Base-by-base conservation (phyloP, 2,329 filamentous ascomycete genomes). In the Colletotrichum sp. region DNA sequence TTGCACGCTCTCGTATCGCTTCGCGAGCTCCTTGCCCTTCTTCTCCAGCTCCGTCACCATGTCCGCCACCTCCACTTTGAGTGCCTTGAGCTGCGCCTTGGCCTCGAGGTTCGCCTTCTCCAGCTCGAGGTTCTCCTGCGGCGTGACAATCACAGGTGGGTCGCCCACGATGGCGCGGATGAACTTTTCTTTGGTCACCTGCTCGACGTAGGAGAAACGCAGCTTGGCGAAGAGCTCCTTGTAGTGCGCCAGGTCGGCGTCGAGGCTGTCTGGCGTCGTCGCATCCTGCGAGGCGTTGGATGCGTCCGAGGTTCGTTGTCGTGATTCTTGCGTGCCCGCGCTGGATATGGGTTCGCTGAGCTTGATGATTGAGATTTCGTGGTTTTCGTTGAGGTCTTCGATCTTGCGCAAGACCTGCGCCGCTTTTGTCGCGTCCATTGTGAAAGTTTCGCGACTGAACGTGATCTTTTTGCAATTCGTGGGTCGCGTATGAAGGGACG, bases 121-220 rank as follows among this genome's bases (percentile, higher is more conserved):
- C 28, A 98, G 86, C 73, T 93, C 92, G 64, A 93, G 87, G 82
- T 98, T 99, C 82, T 99, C 96, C 80, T 93, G 91, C 59, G 93
- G 92, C 55, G 93, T 93, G 74, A 98, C 95, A 62, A 99, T 94
- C 18, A 96, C 89, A 0, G 96, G 97, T 65, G 96, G 95, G 78
- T 98, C 95, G 78, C 95, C 95, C 18, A 98, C 95, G 80, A 99
- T 98, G 78, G 95, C 93, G 79, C 96, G 95, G 71, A 99, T 93
- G 85, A 98, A 99, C 82, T 98, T 98, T 84, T 99, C 97, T 86
- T 99, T 99, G 60, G 96, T 99, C 78, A 99, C 96, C 88, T 99
- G 97, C 86, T 99, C 97, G 80, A 98, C 94, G 86, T 99, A 99
- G 78, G 95, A 98, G 88, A 99, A 99, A 80, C 96, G 95, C 52